Evolutionary conservation across 2,329 filamentous ascomycete genomes (phyloP).

Genomic region (Exophiala xenobiotica): DNA sequence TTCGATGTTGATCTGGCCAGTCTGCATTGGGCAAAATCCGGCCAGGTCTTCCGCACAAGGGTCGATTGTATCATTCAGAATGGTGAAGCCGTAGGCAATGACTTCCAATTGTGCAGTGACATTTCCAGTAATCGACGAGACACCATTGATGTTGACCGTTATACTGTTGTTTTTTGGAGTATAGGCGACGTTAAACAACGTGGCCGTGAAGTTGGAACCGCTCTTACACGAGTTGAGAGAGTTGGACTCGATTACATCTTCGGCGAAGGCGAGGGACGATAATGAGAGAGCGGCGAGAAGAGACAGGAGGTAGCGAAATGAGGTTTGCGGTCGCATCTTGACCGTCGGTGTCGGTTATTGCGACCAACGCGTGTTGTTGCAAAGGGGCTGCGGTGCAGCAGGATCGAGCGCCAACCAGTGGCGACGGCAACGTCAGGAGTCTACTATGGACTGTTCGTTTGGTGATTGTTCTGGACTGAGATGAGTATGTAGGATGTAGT

Average conservation of each 20-base stretch:
- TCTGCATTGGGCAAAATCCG: conserved; percentile 87
- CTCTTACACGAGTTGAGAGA: conserved; percentile 83
- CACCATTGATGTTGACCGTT: conserved; percentile 72
- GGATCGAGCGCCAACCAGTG: conserved; percentile 22
- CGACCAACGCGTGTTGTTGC: conserved; percentile 8
- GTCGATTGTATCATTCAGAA: conserved; percentile 66
- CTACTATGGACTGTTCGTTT: background rate
- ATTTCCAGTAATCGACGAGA: conserved; percentile 79
- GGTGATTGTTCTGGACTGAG: background rate
- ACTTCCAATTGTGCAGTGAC: conserved; percentile 75
- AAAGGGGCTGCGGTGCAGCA: conserved; percentile 4
- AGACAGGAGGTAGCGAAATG: conserved; percentile 26
- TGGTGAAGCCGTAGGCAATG: conserved; percentile 77
- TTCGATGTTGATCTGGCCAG: conserved; percentile 74
- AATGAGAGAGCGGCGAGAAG: conserved; percentile 41
- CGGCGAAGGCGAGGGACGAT: conserved; percentile 56
- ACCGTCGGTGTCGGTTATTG: conserved; percentile 9
- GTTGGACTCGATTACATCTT: conserved; percentile 72
- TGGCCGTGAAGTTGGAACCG: conserved; percentile 82
- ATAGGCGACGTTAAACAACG: conserved; percentile 77
- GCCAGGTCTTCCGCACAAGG: conserved; percentile 69
- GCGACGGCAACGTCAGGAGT: conserved; percentile 9
- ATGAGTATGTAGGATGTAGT: background rate
- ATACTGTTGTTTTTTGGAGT: conserved; percentile 66
- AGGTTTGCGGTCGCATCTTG: conserved; percentile 26